These are phyloP conservation scores for Earliella scabrosa DNA, from an alignment of 1,284 basidiomycete genomes.

Conservation along the genomic window DNA sequence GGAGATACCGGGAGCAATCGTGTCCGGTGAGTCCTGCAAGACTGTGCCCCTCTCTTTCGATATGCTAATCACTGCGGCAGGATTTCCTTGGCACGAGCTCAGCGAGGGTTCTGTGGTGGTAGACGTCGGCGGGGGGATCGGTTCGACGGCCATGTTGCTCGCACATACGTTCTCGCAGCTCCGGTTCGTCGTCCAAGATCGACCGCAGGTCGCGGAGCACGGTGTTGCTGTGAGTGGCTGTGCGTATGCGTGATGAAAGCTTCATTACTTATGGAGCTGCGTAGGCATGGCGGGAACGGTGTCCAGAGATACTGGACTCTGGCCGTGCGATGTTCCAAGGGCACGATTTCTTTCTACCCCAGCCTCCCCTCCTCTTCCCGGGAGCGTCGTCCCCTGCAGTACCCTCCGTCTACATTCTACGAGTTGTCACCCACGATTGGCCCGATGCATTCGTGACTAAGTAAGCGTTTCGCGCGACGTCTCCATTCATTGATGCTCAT, in stretches of 20 bases:
- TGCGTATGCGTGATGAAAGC: neutral
- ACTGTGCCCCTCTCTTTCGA: neutral
- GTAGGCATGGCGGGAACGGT: conserved; percentile 63
- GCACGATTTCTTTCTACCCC: conserved; percentile 74
- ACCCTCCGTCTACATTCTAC: conserved; percentile 67
- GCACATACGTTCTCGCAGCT: conserved; percentile 58
- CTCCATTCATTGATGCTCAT: neutral
- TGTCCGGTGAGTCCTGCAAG: conserved; percentile 42
- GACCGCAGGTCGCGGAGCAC: conserved; percentile 62
- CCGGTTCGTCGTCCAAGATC: conserved; percentile 73
- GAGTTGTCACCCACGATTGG: conserved; percentile 78
- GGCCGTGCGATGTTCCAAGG: conserved; percentile 65
- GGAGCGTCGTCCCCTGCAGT: neutral
- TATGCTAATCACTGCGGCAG: conserved; percentile 36
- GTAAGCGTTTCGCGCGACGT: conserved; percentile 12
- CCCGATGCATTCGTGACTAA: conserved; percentile 58
- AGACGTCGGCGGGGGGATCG: conserved; percentile 79
- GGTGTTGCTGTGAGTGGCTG: conserved; percentile 47
- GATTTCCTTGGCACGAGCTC: conserved; percentile 66
- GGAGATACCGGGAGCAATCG: conserved; percentile 49
- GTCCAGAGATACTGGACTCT: conserved; percentile 61
- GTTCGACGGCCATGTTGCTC: conserved; percentile 70
- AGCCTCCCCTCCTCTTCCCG: conserved; percentile 42
- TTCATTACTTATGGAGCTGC: neutral
- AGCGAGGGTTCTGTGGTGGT: conserved; percentile 56